phyloP scores from a whole-genome alignment of 2,329 filamentous ascomycete genomes.

The Sporothrix humicola region DNA sequence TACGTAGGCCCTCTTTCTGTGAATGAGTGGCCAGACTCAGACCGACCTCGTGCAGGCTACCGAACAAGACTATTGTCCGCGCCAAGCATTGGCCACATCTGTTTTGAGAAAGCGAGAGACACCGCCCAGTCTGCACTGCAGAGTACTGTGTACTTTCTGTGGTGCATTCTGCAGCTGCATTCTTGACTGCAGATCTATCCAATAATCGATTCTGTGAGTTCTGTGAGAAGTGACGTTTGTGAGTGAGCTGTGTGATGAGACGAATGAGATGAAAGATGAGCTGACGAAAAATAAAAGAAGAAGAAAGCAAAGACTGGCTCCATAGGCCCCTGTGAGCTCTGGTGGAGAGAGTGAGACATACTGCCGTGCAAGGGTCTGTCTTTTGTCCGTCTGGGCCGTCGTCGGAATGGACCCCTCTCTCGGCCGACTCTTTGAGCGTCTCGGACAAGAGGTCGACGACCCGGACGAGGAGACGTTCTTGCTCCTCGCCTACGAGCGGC shows the following conservation, averaged over 20 bases:
- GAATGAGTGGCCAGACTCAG: not conserved
- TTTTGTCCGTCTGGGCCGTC: too few relatives aligned
- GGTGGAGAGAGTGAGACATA: too few relatives aligned
- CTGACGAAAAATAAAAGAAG: not conserved
- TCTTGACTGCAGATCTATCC: too few relatives aligned
- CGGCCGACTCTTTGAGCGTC: constrained; percentile 34
- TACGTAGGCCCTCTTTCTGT: too few relatives aligned
- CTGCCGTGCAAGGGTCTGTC: too few relatives aligned
- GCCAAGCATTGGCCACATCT: not conserved
- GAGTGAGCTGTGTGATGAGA: not conserved
- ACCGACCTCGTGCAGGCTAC: not conserved
- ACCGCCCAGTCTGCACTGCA: too few relatives aligned
- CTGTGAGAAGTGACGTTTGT: not conserved
- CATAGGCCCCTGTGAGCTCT: too few relatives aligned
- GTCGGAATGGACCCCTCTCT: constrained; percentile 3
- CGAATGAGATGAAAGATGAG: not conserved
- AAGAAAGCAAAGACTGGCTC: too few relatives aligned
- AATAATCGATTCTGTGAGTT: too few relatives aligned
- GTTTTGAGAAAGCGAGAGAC: not conserved
- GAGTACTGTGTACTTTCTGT: too few relatives aligned
- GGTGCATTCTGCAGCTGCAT: too few relatives aligned
- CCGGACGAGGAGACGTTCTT: constrained; percentile 77
- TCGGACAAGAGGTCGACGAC: constrained; percentile 55
- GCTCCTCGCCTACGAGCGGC: constrained; percentile 77
- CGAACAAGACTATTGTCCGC: constrained; percentile 1